phyloP scores from a whole-genome alignment of 2,329 filamentous ascomycete genomes.

The Ophiocordyceps polyrhachis-furcata region DNA sequence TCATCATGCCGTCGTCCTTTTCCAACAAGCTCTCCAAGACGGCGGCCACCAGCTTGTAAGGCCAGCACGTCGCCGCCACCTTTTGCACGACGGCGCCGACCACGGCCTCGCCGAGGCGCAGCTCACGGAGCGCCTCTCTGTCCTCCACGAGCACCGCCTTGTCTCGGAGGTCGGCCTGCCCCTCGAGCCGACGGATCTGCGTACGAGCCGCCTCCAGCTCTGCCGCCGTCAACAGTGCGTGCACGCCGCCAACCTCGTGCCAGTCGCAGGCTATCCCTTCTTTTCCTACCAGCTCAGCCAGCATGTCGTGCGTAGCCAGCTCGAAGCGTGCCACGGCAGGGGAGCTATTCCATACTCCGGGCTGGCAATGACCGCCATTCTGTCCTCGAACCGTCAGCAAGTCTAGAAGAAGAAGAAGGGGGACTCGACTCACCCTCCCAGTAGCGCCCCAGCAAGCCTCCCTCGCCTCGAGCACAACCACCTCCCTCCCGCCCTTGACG shows the following conservation, averaged over 20 bases:
- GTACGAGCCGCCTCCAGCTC: conserved; percentile 32
- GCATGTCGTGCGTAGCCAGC: conserved; percentile 43
- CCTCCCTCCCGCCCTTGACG: conserved; percentile 28
- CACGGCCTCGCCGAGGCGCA: conserved; percentile 33
- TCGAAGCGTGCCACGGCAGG: conserved; percentile 52
- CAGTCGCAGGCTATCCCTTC: conserved; percentile 53
- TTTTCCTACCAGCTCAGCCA: conserved; percentile 36
- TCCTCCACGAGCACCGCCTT: conserved; percentile 20
- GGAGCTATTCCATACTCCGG: conserved; percentile 42
- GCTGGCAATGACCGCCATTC: conserved; percentile 61
- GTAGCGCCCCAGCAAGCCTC: conserved; percentile 74
- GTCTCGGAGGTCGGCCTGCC: conserved; percentile 37
- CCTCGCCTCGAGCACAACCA: conserved; percentile 59
- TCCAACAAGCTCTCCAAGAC: conserved; percentile 41
- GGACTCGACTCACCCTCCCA: conserved; percentile 44
- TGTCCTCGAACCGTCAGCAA: conserved; percentile 8
- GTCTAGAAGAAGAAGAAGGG: not conserved
- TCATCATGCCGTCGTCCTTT: conserved; percentile 34
- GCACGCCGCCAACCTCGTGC: conserved; percentile 41
- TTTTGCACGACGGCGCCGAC: conserved; percentile 45
- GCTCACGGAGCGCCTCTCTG: conserved; percentile 21
- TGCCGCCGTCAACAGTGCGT: conserved; percentile 38
- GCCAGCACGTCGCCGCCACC: conserved; percentile 54
- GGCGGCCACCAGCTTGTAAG: conserved; percentile 66
- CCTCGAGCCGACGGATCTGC: conserved; percentile 30